These are phyloP conservation scores for Triticum timopheevii DNA, from an alignment of 176 grass and related monocot genomes.

Conservation along the genomic window DNA sequence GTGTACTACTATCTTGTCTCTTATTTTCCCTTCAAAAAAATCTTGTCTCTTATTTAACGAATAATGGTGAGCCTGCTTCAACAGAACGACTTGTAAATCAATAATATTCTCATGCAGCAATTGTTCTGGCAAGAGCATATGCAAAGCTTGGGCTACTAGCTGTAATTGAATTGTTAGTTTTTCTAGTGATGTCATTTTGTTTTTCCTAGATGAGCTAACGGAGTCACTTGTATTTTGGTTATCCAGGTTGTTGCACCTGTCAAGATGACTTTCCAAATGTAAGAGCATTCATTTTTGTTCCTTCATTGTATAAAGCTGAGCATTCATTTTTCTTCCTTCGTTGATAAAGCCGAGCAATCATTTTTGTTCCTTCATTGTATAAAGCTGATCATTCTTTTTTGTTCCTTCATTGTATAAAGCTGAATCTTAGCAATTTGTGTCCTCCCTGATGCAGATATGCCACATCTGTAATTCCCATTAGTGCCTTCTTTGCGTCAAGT, in stretches of 20 bases:
- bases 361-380: too few relatives aligned
- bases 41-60: neutral
- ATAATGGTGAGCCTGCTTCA: neutral
- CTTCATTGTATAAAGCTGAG: conserved; percentile 6
- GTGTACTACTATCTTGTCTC: neutral
- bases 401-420: conserved; percentile 16
- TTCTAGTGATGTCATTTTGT: conserved; percentile 13
- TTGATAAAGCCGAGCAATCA: neutral
- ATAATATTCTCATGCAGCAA: neutral
- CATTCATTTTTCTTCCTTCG: conserved; percentile 28
- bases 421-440: conserved; percentile 19
- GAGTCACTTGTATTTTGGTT: conserved; percentile 26
- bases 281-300: conserved; percentile 49
- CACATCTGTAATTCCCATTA: conserved; percentile 97
- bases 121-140: conserved; percentile 7
- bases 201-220: conserved; percentile 26
- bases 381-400: conserved; percentile 26
- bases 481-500: conserved; percentile 97
- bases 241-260: conserved; percentile 95
- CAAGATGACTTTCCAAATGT: conserved; percentile 99
- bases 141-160: neutral
- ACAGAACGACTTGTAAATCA: neutral
- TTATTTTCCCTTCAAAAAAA: too few relatives aligned
- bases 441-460: conserved; percentile 71
- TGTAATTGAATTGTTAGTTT: neutral